phyloP scores from a whole-genome alignment of 2,329 filamentous ascomycete genomes.

The Basipetospora chlamydospora region DNA sequence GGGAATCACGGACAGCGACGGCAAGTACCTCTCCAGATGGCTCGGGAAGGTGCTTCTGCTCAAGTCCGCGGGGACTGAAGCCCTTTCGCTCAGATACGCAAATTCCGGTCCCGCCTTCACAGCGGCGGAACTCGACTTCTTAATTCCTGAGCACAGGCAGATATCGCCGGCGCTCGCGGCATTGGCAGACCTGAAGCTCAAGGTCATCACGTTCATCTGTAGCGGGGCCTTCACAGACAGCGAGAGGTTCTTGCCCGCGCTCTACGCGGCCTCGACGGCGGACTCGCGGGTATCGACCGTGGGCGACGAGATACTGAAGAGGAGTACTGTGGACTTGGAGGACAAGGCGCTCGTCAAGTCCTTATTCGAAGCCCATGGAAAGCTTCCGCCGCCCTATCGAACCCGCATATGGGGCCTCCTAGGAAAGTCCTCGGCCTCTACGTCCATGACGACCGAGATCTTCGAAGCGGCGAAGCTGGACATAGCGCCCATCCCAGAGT shows the following conservation, averaged over 20 bases:
- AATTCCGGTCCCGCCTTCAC: conserved; percentile 34
- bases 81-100: background rate
- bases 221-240: conserved; percentile 75
- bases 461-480: conserved; percentile 42
- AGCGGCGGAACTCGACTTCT: conserved; percentile 51
- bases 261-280: conserved; percentile 70
- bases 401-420: conserved; percentile 64
- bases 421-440: conserved; percentile 61
- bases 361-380: conserved; percentile 61
- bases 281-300: conserved; percentile 70
- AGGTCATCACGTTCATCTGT: conserved; percentile 56
- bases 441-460: conserved; percentile 53
- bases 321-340: conserved; percentile 62
- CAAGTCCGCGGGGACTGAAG: conserved; percentile 14
- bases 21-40: conserved; percentile 57
- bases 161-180: conserved; percentile 8
- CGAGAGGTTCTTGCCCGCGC: conserved; percentile 69
- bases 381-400: conserved; percentile 57
- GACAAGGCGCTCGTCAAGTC: conserved; percentile 44
- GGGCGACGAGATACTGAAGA: conserved; percentile 82
- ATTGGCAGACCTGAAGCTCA: conserved; percentile 32
- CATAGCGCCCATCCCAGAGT: conserved; percentile 26
- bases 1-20: conserved; percentile 54
- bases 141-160: conserved; percentile 41
- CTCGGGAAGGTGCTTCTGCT: conserved; percentile 66